Conservation (phyloP, 352 stramenopile species). For the Phytophthora cryptogea region DNA sequence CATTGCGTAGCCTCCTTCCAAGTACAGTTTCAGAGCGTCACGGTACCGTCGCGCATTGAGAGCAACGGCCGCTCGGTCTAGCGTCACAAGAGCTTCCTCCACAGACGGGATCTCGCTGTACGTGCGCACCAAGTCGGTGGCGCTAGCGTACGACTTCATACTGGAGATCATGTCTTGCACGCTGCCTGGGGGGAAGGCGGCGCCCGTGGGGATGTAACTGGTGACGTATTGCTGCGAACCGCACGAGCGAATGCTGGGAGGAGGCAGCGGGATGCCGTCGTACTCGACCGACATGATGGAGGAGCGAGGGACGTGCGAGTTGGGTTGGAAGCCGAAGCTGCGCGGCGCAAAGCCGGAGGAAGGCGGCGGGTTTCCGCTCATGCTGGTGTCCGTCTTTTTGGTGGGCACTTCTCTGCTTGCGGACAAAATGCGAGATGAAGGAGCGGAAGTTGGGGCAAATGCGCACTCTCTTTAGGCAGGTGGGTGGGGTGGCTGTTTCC, state of each 20-base stretch:
- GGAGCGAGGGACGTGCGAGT: constrained; percentile 41
- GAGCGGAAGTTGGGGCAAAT: background rate
- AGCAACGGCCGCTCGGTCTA: constrained; percentile 70
- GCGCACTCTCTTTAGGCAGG: background rate
- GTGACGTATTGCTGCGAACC: constrained; percentile 79
- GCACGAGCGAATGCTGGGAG: constrained; percentile 70
- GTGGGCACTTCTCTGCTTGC: constrained; percentile 12
- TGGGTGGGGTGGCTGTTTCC: constrained; percentile 21
- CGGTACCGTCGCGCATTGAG: constrained; percentile 70
- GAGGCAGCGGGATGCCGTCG: constrained; percentile 61
- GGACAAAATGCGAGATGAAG: constrained; percentile 37
- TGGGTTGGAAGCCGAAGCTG: constrained; percentile 33
- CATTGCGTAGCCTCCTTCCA: constrained; percentile 86
- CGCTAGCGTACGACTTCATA: constrained; percentile 79
- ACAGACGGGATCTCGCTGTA: constrained; percentile 79
- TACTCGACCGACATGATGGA: constrained; percentile 69
- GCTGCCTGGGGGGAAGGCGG: constrained; percentile 57
- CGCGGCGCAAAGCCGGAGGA: constrained; percentile 30
- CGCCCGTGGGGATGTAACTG: constrained; percentile 73
- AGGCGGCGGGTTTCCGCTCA: constrained; percentile 31
- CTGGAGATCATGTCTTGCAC: constrained; percentile 80
- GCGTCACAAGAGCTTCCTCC: constrained; percentile 74
- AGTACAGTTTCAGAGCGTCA: constrained; percentile 80
- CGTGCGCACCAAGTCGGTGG: constrained; percentile 72
- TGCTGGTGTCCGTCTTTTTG: background rate